Evolutionary conservation across 2,329 filamentous ascomycete genomes (phyloP).

Genomic region (Stemphylium beticola): DNA sequence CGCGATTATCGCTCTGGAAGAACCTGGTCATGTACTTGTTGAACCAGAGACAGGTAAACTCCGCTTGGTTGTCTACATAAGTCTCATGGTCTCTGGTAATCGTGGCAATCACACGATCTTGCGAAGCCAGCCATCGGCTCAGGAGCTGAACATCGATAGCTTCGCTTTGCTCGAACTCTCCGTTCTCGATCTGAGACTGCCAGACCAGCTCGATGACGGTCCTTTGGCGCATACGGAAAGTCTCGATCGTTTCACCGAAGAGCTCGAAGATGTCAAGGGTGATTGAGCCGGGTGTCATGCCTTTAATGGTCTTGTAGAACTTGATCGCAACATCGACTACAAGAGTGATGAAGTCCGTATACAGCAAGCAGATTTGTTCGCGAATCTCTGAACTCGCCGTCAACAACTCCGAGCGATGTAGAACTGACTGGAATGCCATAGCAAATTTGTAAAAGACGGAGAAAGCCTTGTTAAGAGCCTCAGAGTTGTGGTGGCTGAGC

Average conservation of each 20-base stretch:
- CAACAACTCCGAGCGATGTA: constrained; percentile 56
- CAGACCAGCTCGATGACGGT: constrained; percentile 46
- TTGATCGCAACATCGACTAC: constrained; percentile 47
- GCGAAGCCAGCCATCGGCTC: constrained; percentile 52
- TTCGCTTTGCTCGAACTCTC: constrained; percentile 34
- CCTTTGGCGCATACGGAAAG: constrained; percentile 46
- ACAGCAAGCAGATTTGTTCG: constrained; percentile 52
- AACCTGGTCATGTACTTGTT: constrained; percentile 58
- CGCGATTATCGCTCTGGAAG: constrained; percentile 52
- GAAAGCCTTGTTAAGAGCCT: constrained; percentile 58
- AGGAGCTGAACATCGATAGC: constrained; percentile 43
- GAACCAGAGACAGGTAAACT: constrained; percentile 63
- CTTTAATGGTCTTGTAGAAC: constrained; percentile 49
- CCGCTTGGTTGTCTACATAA: constrained; percentile 53
- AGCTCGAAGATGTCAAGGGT: constrained; percentile 48
- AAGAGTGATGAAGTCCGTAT: constrained; percentile 47
- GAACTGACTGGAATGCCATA: constrained; percentile 54
- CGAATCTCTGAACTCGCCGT: constrained; percentile 53
- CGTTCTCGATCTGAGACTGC: constrained; percentile 44
- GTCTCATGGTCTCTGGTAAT: constrained; percentile 53
- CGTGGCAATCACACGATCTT: constrained; percentile 55
- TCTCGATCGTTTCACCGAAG: constrained; percentile 48
- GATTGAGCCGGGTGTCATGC: constrained; percentile 38
- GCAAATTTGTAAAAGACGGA: constrained; percentile 59
- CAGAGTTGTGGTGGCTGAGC: constrained; percentile 59